Evolutionary conservation across 2,329 filamentous ascomycete genomes (phyloP).

Genomic region (Colletotrichum costaricense): DNA sequence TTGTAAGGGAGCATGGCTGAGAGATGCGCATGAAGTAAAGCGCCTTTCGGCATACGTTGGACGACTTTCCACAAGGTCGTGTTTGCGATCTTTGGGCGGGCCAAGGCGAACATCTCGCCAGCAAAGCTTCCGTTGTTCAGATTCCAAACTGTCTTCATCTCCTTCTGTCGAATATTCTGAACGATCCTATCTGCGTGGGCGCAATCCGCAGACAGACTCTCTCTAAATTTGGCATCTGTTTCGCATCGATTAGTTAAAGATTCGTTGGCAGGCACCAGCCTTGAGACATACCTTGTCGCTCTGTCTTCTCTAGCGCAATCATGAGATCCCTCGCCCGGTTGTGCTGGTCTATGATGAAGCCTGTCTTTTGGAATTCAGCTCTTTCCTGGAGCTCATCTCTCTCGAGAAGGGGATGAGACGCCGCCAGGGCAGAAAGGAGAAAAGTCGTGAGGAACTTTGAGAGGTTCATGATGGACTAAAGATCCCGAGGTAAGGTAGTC

Average conservation of each 20-base stretch:
- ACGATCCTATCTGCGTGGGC: neutral
- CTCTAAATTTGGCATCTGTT: neutral
- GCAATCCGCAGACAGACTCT: neutral
- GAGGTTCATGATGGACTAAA: neutral
- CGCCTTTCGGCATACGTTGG: neutral
- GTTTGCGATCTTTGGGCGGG: neutral
- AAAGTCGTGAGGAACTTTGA: neutral
- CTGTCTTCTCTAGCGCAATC: neutral
- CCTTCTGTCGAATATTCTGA: neutral
- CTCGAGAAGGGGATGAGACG: neutral
- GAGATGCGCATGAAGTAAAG: neutral
- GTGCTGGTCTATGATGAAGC: neutral
- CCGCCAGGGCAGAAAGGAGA: neutral
- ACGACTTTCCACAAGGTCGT: neutral
- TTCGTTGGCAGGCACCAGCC: neutral
- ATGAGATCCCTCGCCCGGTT: neutral
- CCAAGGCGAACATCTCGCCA: neutral
- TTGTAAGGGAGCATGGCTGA: neutral
- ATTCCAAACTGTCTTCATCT: neutral
- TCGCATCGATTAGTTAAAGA: neutral
- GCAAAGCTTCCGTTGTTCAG: neutral
- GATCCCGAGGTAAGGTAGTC: neutral
- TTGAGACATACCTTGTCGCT: neutral
- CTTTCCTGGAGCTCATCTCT: neutral
- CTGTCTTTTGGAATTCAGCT: neutral